Evolutionary conservation across 495 filamentous ascomycete genomes (phyloP).

Genomic region (Lophium mytilinum): DNA sequence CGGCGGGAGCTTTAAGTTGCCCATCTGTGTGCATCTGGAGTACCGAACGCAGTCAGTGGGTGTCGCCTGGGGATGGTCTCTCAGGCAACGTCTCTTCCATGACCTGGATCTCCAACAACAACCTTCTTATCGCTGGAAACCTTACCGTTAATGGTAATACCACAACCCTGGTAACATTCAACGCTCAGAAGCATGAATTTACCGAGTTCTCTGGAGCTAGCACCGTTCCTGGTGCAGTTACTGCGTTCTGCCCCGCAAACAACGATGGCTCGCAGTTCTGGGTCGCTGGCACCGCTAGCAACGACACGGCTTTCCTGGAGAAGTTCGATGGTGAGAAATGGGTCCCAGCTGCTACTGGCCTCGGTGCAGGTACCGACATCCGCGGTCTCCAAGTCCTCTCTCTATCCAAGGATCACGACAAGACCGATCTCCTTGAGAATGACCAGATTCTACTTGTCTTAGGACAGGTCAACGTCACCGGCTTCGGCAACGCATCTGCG

Average conservation of each 20-base stretch:
- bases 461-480: slow-evolving; percentile 65
- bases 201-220: slow-evolving; percentile 53
- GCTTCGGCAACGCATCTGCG: slow-evolving; percentile 78
- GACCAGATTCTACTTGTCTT: slow-evolving; percentile 71
- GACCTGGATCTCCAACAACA: slow-evolving; percentile 62
- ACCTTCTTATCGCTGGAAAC: slow-evolving; percentile 68
- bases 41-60: slow-evolving; percentile 62
- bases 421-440: slow-evolving; percentile 52
- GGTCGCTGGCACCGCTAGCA: slow-evolving; percentile 58
- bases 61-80: slow-evolving; percentile 60
- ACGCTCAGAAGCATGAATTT: slow-evolving; percentile 56
- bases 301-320: slow-evolving; percentile 68
- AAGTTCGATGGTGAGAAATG: slow-evolving; percentile 63
- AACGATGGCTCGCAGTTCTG: slow-evolving; percentile 63
- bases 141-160: slow-evolving; percentile 56
- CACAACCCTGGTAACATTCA: slow-evolving; percentile 67
- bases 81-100: slow-evolving; percentile 60
- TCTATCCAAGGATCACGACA: slow-evolving; percentile 55
- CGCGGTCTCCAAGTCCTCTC: slow-evolving; percentile 73
- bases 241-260: slow-evolving; percentile 62
- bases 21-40: slow-evolving; percentile 72
- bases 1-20: slow-evolving; percentile 77
- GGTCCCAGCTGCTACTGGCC: slow-evolving; percentile 46
- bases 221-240: slow-evolving; percentile 68
- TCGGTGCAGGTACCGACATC: slow-evolving; percentile 58